Conservation (phyloP, 441 rosid species). For the Pelargonium fulgidum region DNA sequence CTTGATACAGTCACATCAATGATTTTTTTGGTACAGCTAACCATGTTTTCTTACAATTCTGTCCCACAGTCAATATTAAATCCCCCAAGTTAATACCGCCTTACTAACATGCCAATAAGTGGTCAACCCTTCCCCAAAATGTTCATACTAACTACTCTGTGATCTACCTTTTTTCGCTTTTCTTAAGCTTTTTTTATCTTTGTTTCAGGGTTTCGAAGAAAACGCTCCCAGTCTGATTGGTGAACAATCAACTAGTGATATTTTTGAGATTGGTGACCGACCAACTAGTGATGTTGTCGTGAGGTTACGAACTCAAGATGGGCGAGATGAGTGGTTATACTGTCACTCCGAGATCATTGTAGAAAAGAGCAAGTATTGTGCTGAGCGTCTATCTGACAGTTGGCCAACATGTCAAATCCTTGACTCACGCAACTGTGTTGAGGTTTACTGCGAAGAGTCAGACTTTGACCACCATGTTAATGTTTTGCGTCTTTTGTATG, state of each 20-base stretch:
- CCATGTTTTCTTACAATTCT: background rate
- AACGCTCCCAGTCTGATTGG: constrained; percentile 41
- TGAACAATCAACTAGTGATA: constrained; percentile 61
- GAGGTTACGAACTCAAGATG: constrained; percentile 67
- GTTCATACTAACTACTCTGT: background rate
- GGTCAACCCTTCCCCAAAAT: background rate
- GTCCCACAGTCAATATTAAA: background rate
- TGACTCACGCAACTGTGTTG: constrained; percentile 81
- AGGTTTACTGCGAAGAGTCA: constrained; percentile 70
- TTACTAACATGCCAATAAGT: background rate
- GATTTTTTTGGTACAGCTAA: background rate
- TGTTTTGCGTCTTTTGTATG: constrained; percentile 65
- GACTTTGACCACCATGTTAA: constrained; percentile 70
- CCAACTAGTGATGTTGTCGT: constrained; percentile 85
- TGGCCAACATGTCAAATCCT: constrained; percentile 96
- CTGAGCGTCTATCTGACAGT: constrained; percentile 77
- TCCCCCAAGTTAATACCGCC: too few species aligned
- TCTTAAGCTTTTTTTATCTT: constrained; percentile 6
- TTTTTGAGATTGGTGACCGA: constrained; percentile 46
- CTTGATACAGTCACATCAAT: background rate
- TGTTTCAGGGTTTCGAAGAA: constrained; percentile 33
- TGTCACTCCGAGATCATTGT: constrained; percentile 69
- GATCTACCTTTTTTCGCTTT: background rate
- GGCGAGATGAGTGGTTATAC: constrained; percentile 81
- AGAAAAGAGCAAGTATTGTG: constrained; percentile 70